Evolutionary conservation across 2,329 filamentous ascomycete genomes (phyloP).

Genomic region (Herpotrichia juniperi): DNA sequence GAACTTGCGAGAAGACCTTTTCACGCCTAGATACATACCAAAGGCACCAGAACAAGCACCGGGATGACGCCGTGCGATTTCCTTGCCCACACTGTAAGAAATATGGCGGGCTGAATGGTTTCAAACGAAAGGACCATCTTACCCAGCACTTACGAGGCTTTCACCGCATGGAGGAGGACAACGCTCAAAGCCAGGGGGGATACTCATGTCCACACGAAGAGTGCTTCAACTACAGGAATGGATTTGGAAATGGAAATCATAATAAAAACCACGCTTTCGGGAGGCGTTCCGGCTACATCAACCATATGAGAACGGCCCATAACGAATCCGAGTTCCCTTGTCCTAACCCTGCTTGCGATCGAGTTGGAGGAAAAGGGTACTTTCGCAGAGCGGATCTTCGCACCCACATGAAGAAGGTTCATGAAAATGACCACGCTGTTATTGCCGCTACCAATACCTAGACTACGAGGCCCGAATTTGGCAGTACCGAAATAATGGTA

Average conservation of each 20-base stretch:
- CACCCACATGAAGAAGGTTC: constrained; percentile 21
- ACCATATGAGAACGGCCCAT: constrained; percentile 48
- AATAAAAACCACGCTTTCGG: constrained; percentile 7
- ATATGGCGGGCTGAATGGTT: constrained; percentile 38
- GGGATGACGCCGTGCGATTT: constrained; percentile 14
- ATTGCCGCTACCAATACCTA: too few relatives aligned
- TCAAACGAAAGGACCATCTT: constrained; percentile 47
- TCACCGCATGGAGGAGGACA: constrained; percentile 39
- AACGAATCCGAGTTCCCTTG: constrained; percentile 44
- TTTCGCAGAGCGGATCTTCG: constrained; percentile 19
- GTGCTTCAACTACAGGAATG: constrained; percentile 23
- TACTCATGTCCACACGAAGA: constrained; percentile 23
- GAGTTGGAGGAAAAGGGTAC: constrained; percentile 23
- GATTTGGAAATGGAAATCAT: too few relatives aligned
- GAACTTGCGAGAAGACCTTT: constrained; percentile 14
- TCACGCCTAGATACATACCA: constrained; percentile 14
- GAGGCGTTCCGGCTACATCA: constrained; percentile 36
- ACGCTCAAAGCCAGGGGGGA: constrained; percentile 12
- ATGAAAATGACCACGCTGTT: constrained; percentile 3
- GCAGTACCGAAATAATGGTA: too few relatives aligned
- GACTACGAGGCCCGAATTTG: too few relatives aligned
- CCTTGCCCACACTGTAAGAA: constrained; percentile 42
- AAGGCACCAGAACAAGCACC: constrained; percentile 16
- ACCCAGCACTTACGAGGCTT: constrained; percentile 46
- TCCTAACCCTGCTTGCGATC: constrained; percentile 31